These are phyloP conservation scores for Fremontodendron californicum DNA, from an alignment of 345 rosid species.

Conservation along the genomic window DNA sequence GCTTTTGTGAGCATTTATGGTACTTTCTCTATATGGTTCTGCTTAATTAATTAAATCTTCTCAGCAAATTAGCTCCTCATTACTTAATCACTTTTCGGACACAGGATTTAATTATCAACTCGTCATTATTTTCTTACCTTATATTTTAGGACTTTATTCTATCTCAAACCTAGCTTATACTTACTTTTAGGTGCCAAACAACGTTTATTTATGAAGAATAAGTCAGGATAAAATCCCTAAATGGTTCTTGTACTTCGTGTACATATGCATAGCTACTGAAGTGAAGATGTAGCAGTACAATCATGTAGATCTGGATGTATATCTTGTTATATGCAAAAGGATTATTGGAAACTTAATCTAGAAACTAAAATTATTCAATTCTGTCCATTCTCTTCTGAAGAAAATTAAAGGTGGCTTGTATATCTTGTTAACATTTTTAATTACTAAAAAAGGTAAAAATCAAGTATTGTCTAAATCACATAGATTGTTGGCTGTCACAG, in stretches of 20 bases:
- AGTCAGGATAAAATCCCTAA: not conserved
- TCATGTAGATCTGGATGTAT: not conserved
- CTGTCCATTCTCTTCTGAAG: not conserved
- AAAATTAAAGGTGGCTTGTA: not conserved
- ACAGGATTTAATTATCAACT: not conserved
- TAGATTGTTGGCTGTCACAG: constrained; percentile 52
- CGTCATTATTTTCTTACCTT: not conserved
- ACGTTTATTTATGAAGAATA: not conserved
- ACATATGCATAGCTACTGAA: not conserved
- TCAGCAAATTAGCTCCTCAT: not conserved
- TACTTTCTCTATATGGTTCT: not conserved
- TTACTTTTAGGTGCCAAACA: not conserved
- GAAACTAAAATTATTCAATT: not conserved
- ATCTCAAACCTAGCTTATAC: not conserved
- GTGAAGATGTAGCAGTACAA: not conserved
- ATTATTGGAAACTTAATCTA: not conserved
- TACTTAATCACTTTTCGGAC: not conserved
- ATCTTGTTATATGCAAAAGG: not conserved
- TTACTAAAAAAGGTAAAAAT: constrained; percentile 10
- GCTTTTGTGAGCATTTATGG: not conserved
- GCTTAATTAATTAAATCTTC: not conserved
- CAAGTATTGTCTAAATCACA: no score
- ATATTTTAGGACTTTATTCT: not conserved
- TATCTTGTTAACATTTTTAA: not conserved
- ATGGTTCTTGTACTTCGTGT: not conserved